These are phyloP conservation scores for Trametes cingulata DNA, from an alignment of 768 basidiomycete species.

Conservation along the genomic window DNA sequence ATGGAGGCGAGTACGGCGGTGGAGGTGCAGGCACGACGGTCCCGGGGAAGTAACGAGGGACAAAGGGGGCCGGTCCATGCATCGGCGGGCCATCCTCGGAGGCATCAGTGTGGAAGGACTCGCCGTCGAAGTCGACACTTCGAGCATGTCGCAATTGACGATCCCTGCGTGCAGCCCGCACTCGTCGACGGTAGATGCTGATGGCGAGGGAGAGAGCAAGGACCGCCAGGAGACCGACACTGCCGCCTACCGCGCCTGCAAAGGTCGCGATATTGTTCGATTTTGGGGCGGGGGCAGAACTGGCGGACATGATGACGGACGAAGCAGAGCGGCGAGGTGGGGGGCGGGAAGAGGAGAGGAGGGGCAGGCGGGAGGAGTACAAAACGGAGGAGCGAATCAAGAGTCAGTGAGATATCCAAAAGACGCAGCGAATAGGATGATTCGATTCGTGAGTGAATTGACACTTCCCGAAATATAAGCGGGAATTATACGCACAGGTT, in stretches of 20 bases:
- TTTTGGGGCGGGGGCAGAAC: conserved; percentile 20
- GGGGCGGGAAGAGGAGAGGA: conserved; percentile 18
- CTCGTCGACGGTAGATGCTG: conserved; percentile 51
- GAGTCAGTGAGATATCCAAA: conserved; percentile 23
- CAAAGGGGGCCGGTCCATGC: conserved; percentile 49
- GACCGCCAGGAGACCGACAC: conserved; percentile 50
- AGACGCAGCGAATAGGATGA: conserved; percentile 30
- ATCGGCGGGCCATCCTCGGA: conserved; percentile 36
- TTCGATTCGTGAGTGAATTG: conserved; percentile 29
- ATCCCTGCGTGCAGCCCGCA: conserved; percentile 42
- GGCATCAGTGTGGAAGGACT: conserved; percentile 32
- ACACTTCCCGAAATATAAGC: conserved; percentile 34
- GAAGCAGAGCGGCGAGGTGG: conserved; percentile 7
- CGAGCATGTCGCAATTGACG: conserved; percentile 35
- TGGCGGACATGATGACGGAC: conserved; percentile 20
- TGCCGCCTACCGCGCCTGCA: conserved; percentile 53
- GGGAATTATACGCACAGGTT: conserved; percentile 39
- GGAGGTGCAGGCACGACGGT: conserved; percentile 44
- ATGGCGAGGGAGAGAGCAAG: conserved; percentile 50
- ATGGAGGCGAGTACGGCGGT: conserved; percentile 39
- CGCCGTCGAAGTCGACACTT: conserved; percentile 22
- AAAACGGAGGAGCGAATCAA: conserved; percentile 29
- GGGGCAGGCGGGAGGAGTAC: conserved; percentile 17
- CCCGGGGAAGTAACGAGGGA: conserved; percentile 60
- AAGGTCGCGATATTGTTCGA: conserved; percentile 45